Evolutionary conservation across 177 flowering plant genomes (phyloP), one percentile per base, ranked within the genome.

Genomic region (Vitis hybrid): DNA sequence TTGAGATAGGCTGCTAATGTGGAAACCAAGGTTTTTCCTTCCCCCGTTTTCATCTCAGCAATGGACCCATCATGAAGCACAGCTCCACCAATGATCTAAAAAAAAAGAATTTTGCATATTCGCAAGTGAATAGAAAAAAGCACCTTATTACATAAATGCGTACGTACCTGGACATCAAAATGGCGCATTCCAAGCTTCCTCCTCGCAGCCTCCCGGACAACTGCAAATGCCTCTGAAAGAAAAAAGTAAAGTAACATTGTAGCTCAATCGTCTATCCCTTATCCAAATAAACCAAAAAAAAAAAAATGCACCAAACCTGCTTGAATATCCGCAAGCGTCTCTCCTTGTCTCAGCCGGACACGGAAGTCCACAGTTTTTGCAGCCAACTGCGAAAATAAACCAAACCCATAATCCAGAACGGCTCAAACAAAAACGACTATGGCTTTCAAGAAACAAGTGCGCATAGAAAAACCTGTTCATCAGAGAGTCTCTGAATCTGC

Each of bases 11-110:
- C 99, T 3, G 98, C 95, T 72, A 96, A 81, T 48, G 99, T 96
- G 52, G 99, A 96, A 59, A 92, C 97, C 78, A 96, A 73, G 52
- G 99, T 96, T 80, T 96, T 96, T 14, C 99, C 99, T 74, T 96
- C 98, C 1, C 99, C 99, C 2, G 99, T 96, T 87, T 96, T 96
- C 99, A 96, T 96, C 85, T 94, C 98, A 11, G 98, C 98, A 81
- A 96, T 94, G 51, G 91, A 87, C 21, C 99, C 99, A 78, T 96
- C 98, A 80, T 96, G 97, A 71, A 93, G 97, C 71, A 96, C 98
- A 1, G 98, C 97, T 65, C 99, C 99, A 64, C 99, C 99, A 75
- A 96, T 87, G 69, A 96, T 88, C 99, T 92, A 73, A 55, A 56
- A 46, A 1, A 65, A 49, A 68, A 5, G 12, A 67, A 65, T 65